A percentile compares a stretch with the other conserved stretches of the same genome.
phyloP scores from a whole-genome alignment of 495 filamentous ascomycete genomes.

The Bacidia gigantensis region DNA sequence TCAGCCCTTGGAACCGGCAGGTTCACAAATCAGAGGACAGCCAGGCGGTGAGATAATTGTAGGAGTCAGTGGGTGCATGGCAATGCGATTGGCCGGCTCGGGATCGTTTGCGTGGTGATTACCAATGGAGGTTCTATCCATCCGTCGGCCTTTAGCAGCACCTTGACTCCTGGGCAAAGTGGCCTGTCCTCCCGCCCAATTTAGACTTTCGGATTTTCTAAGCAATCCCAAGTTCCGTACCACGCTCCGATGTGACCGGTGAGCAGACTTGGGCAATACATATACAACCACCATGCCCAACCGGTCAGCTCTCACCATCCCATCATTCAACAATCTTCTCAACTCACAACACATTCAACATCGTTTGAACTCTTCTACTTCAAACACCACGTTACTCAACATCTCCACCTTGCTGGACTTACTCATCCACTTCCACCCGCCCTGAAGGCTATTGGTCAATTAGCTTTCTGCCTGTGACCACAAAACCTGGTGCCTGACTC shows the following conservation, averaged over 20 bases:
- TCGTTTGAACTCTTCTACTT: neutral
- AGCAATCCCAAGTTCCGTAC: neutral
- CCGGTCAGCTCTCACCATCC: conserved; percentile 2
- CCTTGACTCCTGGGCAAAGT: no score
- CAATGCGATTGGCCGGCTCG: neutral
- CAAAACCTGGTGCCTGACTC: conserved; percentile 13
- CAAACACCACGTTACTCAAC: neutral
- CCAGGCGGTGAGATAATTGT: neutral
- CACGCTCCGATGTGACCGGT: neutral
- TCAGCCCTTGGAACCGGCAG: neutral
- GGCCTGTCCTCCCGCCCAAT: no score
- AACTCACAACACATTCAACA: neutral
- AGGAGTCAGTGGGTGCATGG: no score
- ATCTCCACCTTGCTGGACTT: neutral
- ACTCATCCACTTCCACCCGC: conserved; percentile 1
- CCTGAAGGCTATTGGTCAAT: conserved; percentile 7
- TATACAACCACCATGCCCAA: neutral
- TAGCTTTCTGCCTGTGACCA: conserved; percentile 6
- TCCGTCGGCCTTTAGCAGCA: neutral
- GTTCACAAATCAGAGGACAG: neutral
- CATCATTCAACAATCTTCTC: neutral
- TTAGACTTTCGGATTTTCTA: no score
- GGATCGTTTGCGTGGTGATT: neutral
- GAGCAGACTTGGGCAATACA: neutral
- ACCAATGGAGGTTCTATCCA: neutral